Base-by-base conservation (phyloP, 1,284 basidiomycete species). In the Tilletia indica region DNA sequence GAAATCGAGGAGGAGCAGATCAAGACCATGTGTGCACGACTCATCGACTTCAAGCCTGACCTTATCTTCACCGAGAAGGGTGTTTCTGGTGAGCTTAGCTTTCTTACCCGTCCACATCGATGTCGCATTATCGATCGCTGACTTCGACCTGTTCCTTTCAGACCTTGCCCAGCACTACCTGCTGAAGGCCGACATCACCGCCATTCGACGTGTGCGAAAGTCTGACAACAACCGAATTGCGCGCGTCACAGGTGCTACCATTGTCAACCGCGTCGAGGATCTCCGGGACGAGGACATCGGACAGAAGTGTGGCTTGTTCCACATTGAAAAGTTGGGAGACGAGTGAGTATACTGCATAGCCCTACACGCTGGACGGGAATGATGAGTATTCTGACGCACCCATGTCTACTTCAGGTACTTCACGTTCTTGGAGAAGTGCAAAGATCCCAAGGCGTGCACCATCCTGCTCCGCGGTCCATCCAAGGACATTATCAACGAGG, bases 151-250 rank as follows among this genome's bases (percentile, higher is more conserved):
- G 11, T 16, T 19, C 34, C 56, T 12, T 61, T 21, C 74, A 67
- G 82, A 99, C 81, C 90, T 94, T 66, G 95, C 96, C 0, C 97
- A 99, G 83, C 92, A 97, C 82, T 90, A 93, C 83, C 89, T 99
- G 73, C 89, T 91, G 81, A 94, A 94, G 83, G 89, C 92, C 74
- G 91, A 95, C 85, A 90, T 99, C 73, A 93, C 94, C 21, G 93
- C 94, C 64, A 89, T 99, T 76, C 92, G 96, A 68, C 91, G 95
- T 19, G 94, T 99, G 21, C 90, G 96, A 81, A 99, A 99, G 86
- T 95, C 94, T 8, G 96, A 99, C 86, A 98, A 99, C 88, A 99
- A 98, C 87, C 92, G 95, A 71, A 94, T 99, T 78, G 96, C 96
- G 0, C 91, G 97, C 61, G 95, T 94, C 0, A 91, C 93, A 42